Conservation (phyloP, 768 basidiomycete genomes). For the Termitomyces bulborhizus region DNA sequence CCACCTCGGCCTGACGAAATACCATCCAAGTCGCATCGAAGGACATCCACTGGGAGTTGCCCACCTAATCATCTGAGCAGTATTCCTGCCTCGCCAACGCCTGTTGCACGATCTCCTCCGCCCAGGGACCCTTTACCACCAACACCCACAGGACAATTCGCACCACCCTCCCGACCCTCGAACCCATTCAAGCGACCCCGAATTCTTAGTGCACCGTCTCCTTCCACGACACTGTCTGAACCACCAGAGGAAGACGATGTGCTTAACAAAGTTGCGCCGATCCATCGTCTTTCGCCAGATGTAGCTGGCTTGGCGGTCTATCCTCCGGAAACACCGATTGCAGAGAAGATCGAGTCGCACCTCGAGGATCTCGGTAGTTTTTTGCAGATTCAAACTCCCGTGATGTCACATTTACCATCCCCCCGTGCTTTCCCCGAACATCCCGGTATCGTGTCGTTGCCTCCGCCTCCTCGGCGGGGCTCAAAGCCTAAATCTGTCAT, state of each 20-base stretch:
- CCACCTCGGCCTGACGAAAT: conserved; percentile 67
- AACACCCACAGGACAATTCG: conserved; percentile 13
- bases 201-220: conserved; percentile 56
- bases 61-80: conserved; percentile 24
- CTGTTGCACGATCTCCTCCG: conserved; percentile 17
- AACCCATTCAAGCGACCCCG: conserved; percentile 59
- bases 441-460: conserved; percentile 42
- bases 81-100: conserved; percentile 42
- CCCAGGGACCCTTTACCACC: conserved; percentile 15
- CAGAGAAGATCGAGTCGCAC: conserved; percentile 51
- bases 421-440: conserved; percentile 21
- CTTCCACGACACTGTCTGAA: conserved; percentile 19
- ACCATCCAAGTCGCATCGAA: conserved; percentile 23
- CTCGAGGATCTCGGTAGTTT: conserved; percentile 53
- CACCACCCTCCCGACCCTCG: conserved; percentile 33
- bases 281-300: conserved; percentile 5
- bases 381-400: conserved; percentile 46
- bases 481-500: conserved; percentile 40
- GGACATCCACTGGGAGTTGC: conserved; percentile 30
- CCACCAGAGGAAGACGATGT: background rate
- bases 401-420: conserved; percentile 28
- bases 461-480: conserved; percentile 58
- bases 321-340: conserved; percentile 48
- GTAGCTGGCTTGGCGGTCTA: conserved; percentile 11
- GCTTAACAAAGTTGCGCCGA: background rate